These are phyloP conservation scores for Grigorovia humatica DNA, from an alignment of 805 yeast genomes.

Conservation along the genomic window DNA sequence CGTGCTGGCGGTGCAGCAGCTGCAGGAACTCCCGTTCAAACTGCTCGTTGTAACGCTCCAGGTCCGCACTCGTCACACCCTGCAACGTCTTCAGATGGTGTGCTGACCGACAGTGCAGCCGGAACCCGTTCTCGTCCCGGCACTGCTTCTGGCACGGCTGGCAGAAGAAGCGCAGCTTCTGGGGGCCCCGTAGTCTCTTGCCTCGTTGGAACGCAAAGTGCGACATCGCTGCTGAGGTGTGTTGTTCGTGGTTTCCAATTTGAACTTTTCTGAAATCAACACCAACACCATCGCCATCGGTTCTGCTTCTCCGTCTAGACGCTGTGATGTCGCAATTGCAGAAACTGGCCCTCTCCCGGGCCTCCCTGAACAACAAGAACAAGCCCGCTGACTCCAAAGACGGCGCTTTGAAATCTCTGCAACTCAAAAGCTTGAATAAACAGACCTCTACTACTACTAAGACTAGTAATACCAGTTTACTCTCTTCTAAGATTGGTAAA, in stretches of 20 bases:
- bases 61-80: constrained; percentile 36
- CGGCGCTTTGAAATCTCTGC: background rate
- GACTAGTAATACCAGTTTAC: background rate
- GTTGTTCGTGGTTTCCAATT: background rate
- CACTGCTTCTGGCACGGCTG: constrained; percentile 90
- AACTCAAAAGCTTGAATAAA: background rate
- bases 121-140: constrained; percentile 91
- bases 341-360: background rate
- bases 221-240: background rate
- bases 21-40: constrained; percentile 58
- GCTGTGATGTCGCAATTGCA: background rate
- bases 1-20: constrained; percentile 58
- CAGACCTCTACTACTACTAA: background rate
- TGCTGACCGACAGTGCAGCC: constrained; percentile 78
- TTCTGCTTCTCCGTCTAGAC: too few species aligned
- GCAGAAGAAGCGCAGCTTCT: constrained; percentile 78
- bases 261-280: too few species aligned
- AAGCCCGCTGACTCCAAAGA: background rate
- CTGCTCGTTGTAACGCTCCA: constrained; percentile 47
- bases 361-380: background rate
- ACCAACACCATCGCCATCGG: too few species aligned
- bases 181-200: constrained; percentile 47
- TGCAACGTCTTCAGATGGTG: constrained; percentile 56
- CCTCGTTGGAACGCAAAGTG: background rate
- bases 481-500: background rate